Conservation (phyloP, 2,329 filamentous ascomycete genomes). For the Cladophialophora carrionii region DNA sequence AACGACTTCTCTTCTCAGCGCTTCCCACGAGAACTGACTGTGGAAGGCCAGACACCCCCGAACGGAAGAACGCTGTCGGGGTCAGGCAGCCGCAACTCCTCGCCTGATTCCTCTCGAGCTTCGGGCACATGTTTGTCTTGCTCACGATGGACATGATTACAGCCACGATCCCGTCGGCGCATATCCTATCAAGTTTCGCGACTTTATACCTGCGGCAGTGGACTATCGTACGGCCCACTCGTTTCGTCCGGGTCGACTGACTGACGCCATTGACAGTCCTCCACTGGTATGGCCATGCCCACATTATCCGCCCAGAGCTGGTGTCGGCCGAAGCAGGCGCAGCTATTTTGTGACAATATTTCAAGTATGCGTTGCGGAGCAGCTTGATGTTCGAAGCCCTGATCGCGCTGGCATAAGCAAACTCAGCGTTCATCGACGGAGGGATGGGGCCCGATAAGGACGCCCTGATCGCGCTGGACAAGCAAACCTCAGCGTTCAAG, state of each 20-base stretch:
- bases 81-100: constrained; percentile 1
- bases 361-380: constrained; percentile 20
- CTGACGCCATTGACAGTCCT: constrained; percentile 12
- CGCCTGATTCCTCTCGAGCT: background rate
- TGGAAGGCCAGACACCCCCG: background rate
- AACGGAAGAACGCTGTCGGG: background rate
- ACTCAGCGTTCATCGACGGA: constrained; percentile 8
- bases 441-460: constrained; percentile 12
- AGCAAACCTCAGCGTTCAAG: too few relatives aligned
- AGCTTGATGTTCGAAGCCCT: constrained; percentile 25
- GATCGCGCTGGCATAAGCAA: constrained; percentile 18
- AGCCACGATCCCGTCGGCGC: constrained; percentile 20
- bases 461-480: too few relatives aligned
- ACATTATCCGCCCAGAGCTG: constrained; percentile 21
- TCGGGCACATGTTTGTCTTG: background rate
- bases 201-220: constrained; percentile 11
- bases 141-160: constrained; percentile 19
- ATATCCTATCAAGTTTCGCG: constrained; percentile 20
- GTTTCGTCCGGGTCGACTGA: background rate
- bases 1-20: background rate
- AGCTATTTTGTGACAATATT: constrained; percentile 11
- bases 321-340: constrained; percentile 15
- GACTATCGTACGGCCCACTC: constrained; percentile 16
- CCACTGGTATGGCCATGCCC: constrained; percentile 18
- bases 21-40: background rate